Percentiles rank a stretch among this genome's conserved stretches.
Evolutionary conservation across 345 rosid species (phyloP).

Genomic region (Populus alba): DNA sequence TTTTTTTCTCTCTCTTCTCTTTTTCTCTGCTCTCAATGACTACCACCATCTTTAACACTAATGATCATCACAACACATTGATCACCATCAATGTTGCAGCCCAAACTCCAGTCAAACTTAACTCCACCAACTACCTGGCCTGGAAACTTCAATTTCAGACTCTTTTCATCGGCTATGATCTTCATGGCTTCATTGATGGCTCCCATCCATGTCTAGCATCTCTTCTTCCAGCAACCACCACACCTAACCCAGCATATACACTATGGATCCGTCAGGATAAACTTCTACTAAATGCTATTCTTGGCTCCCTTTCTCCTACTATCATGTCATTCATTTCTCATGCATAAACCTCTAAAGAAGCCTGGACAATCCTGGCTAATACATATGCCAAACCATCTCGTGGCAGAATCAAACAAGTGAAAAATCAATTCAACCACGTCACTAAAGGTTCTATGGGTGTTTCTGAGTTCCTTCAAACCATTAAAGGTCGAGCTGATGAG

Average conservation of each 20-base stretch:
- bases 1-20: too few relatives aligned
- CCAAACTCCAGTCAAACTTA: too few relatives aligned
- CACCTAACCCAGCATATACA: too few relatives aligned
- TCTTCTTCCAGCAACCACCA: accelerated
- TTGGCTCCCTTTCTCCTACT: not conserved
- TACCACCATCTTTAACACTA: too few relatives aligned
- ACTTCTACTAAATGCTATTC: not conserved
- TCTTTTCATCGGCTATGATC: too few relatives aligned
- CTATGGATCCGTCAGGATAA: not conserved
- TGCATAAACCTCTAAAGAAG: accelerated
- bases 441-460: accelerated
- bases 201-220: too few relatives aligned
- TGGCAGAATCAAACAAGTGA: not conserved
- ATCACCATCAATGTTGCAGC: too few relatives aligned
- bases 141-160: too few relatives aligned
- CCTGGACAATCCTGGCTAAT: not conserved
- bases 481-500: not conserved
- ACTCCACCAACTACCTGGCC: too few relatives aligned
- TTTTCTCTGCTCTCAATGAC: too few relatives aligned
- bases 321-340: not conserved
- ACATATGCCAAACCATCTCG: not conserved
- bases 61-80: too few relatives aligned
- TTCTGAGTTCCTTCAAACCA: accelerated
- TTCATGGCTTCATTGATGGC: too few relatives aligned
- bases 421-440: not conserved